phyloP scores from a whole-genome alignment of 1,139 yeast species.

The Geotrichum candidum region DNA sequence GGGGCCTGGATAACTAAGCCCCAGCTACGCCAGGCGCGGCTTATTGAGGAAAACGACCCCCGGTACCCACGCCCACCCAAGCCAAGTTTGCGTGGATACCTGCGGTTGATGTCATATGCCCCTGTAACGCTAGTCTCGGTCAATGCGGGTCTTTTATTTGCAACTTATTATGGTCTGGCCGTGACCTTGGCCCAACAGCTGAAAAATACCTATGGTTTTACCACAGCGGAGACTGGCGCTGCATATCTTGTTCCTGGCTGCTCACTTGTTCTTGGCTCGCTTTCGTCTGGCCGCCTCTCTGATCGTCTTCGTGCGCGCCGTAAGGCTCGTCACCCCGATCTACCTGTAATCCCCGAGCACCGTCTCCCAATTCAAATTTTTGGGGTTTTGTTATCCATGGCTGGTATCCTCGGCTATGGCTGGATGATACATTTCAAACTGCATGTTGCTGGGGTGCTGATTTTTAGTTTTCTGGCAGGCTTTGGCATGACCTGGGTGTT shows the following conservation, averaged over 20 bases:
- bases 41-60: slow-evolving; percentile 25
- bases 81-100: slow-evolving; percentile 40
- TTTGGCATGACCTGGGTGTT: slow-evolving; percentile 58
- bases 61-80: slow-evolving; percentile 46
- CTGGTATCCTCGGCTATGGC: slow-evolving; percentile 50
- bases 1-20: slow-evolving; percentile 34
- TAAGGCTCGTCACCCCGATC: slow-evolving; percentile 29
- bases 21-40: slow-evolving; percentile 31
- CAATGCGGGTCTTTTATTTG: slow-evolving; percentile 49
- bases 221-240: slow-evolving; percentile 39
- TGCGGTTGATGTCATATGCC: slow-evolving; percentile 37
- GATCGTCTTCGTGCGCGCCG: slow-evolving; percentile 38
- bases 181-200: slow-evolving; percentile 46
- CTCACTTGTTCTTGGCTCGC: slow-evolving; percentile 47
- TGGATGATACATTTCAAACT: slow-evolving; percentile 46
- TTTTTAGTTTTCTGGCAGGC: slow-evolving; percentile 45
- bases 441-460: slow-evolving; percentile 42
- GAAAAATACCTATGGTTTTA: slow-evolving; percentile 38
- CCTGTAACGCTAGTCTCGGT: slow-evolving; percentile 48
- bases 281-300: slow-evolving; percentile 47
- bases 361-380: slow-evolving; percentile 43
- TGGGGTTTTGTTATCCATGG: slow-evolving; percentile 44
- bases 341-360: slow-evolving; percentile 41
- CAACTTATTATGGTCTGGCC: slow-evolving; percentile 51
- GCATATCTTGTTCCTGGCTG: slow-evolving; percentile 46